A percentile compares a stretch with the other conserved stretches of the same genome.
Evolutionary conservation across 495 filamentous ascomycete species (phyloP).

Genomic region (Penicillium lividum): DNA sequence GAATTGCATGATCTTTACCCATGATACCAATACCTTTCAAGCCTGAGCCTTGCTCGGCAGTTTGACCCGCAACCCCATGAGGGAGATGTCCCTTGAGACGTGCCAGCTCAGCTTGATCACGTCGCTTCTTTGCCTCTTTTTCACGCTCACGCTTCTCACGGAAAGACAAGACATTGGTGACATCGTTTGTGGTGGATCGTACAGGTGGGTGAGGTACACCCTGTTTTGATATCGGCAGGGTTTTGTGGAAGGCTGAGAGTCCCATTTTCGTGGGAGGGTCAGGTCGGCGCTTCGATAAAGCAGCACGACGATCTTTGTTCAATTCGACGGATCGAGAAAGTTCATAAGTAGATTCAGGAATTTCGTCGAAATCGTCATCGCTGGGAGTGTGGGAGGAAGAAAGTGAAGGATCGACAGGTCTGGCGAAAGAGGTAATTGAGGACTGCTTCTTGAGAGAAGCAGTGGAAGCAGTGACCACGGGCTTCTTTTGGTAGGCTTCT

Average conservation of each 20-base stretch:
- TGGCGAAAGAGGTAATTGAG: conserved; percentile 65
- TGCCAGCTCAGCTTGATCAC: conserved; percentile 67
- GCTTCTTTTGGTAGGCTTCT: conserved; percentile 69
- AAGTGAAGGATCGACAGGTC: conserved; percentile 39
- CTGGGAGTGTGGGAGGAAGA: conserved; percentile 34
- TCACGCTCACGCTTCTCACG: conserved; percentile 71
- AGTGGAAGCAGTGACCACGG: conserved; percentile 47
- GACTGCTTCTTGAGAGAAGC: conserved; percentile 60
- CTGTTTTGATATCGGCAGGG: conserved; percentile 28
- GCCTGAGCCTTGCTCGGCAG: conserved; percentile 74
- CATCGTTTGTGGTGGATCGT: conserved; percentile 30
- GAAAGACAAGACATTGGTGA: conserved; percentile 48
- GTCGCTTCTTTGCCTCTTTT: conserved; percentile 69
- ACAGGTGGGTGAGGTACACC: conserved; percentile 25
- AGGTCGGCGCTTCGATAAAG: conserved; percentile 36
- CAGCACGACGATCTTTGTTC: conserved; percentile 44
- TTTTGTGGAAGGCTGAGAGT: conserved; percentile 9
- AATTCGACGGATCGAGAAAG: conserved; percentile 51
- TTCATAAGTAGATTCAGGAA: conserved; percentile 45
- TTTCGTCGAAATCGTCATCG: conserved; percentile 48
- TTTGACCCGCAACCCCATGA: conserved; percentile 56
- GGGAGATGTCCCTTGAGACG: conserved; percentile 58
- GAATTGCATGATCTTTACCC: conserved; percentile 74
- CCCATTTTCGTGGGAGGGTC: background rate
- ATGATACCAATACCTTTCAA: conserved; percentile 71